phyloP scores from a whole-genome alignment of 2,329 filamentous ascomycete species.

The Tolypocladium guangdongense region DNA sequence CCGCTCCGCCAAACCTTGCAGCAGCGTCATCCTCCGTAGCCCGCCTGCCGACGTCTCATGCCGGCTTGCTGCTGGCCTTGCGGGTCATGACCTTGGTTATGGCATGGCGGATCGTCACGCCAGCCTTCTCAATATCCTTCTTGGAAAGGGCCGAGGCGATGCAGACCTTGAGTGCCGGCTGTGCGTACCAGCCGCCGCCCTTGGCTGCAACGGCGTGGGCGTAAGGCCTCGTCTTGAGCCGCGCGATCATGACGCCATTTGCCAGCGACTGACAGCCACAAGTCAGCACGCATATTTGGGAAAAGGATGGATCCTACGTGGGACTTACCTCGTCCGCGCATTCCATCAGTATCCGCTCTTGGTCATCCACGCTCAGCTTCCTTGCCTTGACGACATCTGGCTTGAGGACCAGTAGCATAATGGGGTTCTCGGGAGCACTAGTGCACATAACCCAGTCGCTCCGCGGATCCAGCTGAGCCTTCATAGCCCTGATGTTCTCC shows the following conservation, averaged over 20 bases:
- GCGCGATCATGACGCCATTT: slow-evolving; percentile 82
- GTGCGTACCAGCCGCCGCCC: slow-evolving; percentile 58
- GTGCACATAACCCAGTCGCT: slow-evolving; percentile 87
- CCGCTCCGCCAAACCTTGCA: not conserved
- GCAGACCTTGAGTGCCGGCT: slow-evolving; percentile 83
- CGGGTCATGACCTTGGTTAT: slow-evolving; percentile 82
- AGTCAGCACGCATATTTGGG: slow-evolving; percentile 5
- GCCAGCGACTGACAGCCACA: slow-evolving; percentile 52
- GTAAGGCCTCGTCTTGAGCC: slow-evolving; percentile 69
- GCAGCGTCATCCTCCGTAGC: not conserved
- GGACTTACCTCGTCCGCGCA: slow-evolving; percentile 83
- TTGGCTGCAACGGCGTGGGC: slow-evolving; percentile 51
- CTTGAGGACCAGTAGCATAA: slow-evolving; percentile 77
- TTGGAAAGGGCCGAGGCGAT: slow-evolving; percentile 78
- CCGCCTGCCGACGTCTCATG: not conserved
- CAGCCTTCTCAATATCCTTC: slow-evolving; percentile 94
- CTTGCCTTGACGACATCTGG: slow-evolving; percentile 65
- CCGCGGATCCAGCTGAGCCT: slow-evolving; percentile 76
- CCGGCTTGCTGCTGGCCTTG: slow-evolving; percentile 36
- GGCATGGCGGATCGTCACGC: slow-evolving; percentile 76
- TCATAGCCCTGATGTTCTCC: slow-evolving; percentile 80
- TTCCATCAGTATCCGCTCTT: slow-evolving; percentile 78
- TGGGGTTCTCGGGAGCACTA: slow-evolving; percentile 73
- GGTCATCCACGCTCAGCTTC: slow-evolving; percentile 59
- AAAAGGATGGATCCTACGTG: not conserved